phyloP scores from a whole-genome alignment of 192 early-diverging fungal species.

The Spizellomyces punctatus region DNA sequence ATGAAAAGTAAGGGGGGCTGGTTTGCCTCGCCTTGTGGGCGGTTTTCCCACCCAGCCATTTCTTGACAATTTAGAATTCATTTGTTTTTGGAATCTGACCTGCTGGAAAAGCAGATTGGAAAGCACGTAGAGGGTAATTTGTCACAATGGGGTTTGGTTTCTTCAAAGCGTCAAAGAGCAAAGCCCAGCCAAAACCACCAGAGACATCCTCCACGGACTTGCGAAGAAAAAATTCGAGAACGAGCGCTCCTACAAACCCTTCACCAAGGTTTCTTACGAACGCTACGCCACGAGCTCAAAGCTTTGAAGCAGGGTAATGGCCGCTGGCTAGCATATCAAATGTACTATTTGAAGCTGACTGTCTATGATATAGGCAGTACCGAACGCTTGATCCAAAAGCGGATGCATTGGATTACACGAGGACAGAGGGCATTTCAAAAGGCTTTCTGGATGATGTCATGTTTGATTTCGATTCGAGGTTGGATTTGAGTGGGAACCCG shows the following conservation, averaged over 20 bases:
- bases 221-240: background rate
- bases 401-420: background rate
- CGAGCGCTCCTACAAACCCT: background rate
- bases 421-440: background rate
- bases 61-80: too few species aligned
- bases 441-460: constrained; percentile 20
- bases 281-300: constrained; percentile 2
- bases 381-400: background rate
- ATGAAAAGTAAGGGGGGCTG: too few species aligned
- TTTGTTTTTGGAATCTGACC: too few species aligned
- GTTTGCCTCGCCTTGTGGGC: too few species aligned
- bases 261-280: constrained; percentile 9
- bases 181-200: background rate
- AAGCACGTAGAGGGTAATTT: too few species aligned
- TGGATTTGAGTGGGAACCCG: background rate
- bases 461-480: constrained; percentile 15
- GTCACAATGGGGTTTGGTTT: constrained; percentile 17
- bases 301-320: background rate
- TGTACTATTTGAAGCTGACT: too few species aligned
- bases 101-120: too few species aligned
- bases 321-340: too few species aligned
- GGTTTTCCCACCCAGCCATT: too few species aligned
- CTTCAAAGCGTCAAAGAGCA: constrained; percentile 11
- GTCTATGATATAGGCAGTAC: background rate
- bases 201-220: background rate